A percentile compares a stretch with the other conserved stretches of the same genome.
phyloP scores from a whole-genome alignment of 306 rosid genomes.

The Albizia julibrissin region DNA sequence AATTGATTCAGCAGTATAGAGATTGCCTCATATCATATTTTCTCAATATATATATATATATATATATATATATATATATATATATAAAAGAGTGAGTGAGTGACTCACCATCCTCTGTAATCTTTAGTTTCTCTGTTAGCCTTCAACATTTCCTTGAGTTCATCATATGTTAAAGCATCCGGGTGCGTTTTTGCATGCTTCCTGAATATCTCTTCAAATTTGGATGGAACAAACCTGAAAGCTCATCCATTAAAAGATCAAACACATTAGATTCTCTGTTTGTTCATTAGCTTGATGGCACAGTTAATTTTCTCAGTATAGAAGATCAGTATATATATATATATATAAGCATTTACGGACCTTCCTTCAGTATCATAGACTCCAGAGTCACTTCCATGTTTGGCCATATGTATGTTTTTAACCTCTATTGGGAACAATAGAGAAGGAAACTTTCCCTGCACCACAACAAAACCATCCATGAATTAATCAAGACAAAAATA shows the following conservation, averaged over 20 bases:
- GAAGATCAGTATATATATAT: too few relatives aligned
- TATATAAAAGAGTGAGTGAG: not conserved
- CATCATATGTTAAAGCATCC: conserved; percentile 69
- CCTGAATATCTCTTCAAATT: conserved; percentile 77
- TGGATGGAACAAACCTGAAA: conserved; percentile 71
- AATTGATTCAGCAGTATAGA: too few relatives aligned
- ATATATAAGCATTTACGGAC: conserved; percentile 22
- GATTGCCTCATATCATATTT: too few relatives aligned
- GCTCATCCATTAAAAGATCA: not conserved
- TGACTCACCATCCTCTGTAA: conserved; percentile 62
- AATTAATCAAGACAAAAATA: not conserved
- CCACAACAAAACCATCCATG: not conserved
- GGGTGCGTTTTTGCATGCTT: conserved; percentile 57
- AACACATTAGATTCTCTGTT: too few relatives aligned
- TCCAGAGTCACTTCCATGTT: conserved; percentile 92
- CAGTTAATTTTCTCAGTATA: too few relatives aligned
- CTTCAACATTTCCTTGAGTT: conserved; percentile 53
- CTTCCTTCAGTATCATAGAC: conserved; percentile 83
- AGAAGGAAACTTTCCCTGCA: conserved; percentile 77
- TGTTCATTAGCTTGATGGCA: too few relatives aligned
- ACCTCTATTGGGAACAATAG: conserved; percentile 65
- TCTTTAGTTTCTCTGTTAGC: conserved; percentile 69
- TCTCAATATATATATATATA: too few relatives aligned
- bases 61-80: too few relatives aligned
- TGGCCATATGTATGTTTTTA: conserved; percentile 54